Conservation (phyloP, 257 asterid genomes). For the Thymus quinquecostatus region DNA sequence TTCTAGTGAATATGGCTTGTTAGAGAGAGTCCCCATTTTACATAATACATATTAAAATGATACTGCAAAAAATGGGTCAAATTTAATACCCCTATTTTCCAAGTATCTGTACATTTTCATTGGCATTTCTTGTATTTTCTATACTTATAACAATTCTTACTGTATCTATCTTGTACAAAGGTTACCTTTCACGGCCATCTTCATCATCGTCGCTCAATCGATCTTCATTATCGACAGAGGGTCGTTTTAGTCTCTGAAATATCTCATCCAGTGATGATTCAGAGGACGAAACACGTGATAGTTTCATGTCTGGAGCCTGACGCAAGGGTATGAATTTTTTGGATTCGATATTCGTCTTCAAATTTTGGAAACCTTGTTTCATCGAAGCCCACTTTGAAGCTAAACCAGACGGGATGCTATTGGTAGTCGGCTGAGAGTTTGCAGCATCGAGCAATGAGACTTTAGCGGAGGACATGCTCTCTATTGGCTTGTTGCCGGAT, state of each 20-base stretch:
- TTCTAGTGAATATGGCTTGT: not conserved
- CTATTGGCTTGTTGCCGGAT: slow-evolving; percentile 48
- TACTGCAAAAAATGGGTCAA: slow-evolving; percentile 36
- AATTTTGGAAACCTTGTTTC: slow-evolving; percentile 85
- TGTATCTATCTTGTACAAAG: slow-evolving; percentile 21
- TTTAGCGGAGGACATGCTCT: slow-evolving; percentile 65
- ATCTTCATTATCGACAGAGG: slow-evolving; percentile 41
- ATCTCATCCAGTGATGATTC: slow-evolving; percentile 80
- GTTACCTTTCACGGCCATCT: slow-evolving; percentile 36
- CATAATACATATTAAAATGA: slow-evolving; percentile 10
- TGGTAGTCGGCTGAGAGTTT: slow-evolving; percentile 45
- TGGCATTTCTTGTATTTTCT: slow-evolving; percentile 33
- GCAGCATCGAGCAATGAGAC: slow-evolving; percentile 70
- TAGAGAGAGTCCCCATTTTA: not conserved
- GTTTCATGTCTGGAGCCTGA: slow-evolving; percentile 49
- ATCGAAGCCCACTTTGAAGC: slow-evolving; percentile 94
- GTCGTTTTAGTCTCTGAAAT: slow-evolving; percentile 82
- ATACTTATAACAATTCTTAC: slow-evolving; percentile 34
- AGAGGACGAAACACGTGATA: slow-evolving; percentile 58
- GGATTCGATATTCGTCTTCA: slow-evolving; percentile 75
- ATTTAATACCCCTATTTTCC: slow-evolving; percentile 1
- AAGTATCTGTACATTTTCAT: slow-evolving; percentile 42
- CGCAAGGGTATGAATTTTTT: slow-evolving; percentile 71
- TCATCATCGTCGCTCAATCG: slow-evolving; percentile 50
- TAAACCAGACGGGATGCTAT: slow-evolving; percentile 52